Conservation (phyloP, 2,329 filamentous ascomycete species). For the Penicillium janthinellum region DNA sequence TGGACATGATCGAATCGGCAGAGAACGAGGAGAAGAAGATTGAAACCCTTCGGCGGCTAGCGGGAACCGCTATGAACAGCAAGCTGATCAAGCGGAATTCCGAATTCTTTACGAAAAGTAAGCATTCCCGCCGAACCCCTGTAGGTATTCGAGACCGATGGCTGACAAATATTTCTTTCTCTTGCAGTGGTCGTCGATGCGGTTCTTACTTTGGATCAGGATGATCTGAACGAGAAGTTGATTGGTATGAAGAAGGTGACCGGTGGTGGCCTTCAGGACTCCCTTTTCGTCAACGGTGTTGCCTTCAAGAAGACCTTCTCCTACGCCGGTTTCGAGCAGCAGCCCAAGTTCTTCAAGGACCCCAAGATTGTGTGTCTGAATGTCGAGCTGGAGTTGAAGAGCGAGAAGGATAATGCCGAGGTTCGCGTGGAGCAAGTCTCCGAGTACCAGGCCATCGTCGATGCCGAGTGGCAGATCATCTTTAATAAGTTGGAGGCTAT, state of each 20-base stretch:
- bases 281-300: conserved; percentile 94
- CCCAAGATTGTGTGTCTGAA: conserved; percentile 97
- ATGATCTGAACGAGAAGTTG: conserved; percentile 95
- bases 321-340: conserved; percentile 98
- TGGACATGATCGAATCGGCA: conserved; percentile 66
- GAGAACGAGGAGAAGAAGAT: conserved; percentile 81
- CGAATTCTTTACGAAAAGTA: conserved; percentile 96
- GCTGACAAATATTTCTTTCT: conserved; percentile 23
- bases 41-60: conserved; percentile 86
- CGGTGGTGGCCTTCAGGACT: conserved; percentile 92
- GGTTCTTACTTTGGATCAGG: conserved; percentile 91
- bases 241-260: conserved; percentile 99
- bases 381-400: conserved; percentile 97
- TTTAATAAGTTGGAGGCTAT: conserved; percentile 98
- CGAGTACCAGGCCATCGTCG: conserved; percentile 98
- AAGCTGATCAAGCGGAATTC: conserved; percentile 98
- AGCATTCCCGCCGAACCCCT: conserved; percentile 32
- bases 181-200: conserved; percentile 90
- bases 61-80: conserved; percentile 97
- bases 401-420: conserved; percentile 98
- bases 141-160: background rate
- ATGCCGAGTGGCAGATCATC: conserved; percentile 99
- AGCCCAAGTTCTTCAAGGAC: conserved; percentile 91
- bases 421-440: conserved; percentile 97
- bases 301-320: conserved; percentile 99